These are phyloP conservation scores for Senecio squalidus DNA, from an alignment of 140 eudicot genomes.

Conservation along the genomic window DNA sequence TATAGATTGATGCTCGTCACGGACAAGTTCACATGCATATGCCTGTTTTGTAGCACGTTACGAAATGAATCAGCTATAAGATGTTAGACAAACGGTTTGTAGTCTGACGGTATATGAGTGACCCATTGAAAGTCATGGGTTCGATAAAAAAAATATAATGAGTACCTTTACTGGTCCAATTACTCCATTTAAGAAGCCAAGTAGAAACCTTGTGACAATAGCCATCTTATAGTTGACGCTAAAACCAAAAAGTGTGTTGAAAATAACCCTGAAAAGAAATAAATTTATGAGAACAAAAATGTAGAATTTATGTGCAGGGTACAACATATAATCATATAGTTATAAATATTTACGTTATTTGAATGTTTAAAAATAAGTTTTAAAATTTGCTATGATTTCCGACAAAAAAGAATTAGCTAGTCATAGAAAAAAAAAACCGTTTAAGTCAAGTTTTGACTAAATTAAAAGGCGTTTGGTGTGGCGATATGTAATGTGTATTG, in stretches of 20 bases:
- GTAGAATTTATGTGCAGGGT: too few species aligned
- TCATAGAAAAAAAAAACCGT: too few species aligned
- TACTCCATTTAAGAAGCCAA: constrained; percentile 72
- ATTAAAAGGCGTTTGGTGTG: too few species aligned
- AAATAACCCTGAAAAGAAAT: constrained; percentile 58
- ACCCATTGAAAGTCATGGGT: constrained; percentile 68
- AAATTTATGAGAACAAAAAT: not conserved
- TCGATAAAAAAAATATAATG: not conserved
- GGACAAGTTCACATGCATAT: constrained; percentile 67
- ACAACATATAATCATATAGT: too few species aligned
- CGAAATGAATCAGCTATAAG: not conserved
- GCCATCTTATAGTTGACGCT: constrained; percentile 88
- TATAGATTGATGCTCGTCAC: constrained; percentile 59
- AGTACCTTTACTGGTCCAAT: constrained; percentile 85
- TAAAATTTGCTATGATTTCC: too few species aligned
- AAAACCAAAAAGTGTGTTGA: constrained; percentile 88
- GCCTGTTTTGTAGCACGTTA: constrained; percentile 43
- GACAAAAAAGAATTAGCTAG: too few species aligned
- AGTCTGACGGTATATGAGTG: constrained; percentile 74
- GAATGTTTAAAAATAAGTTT: too few species aligned
- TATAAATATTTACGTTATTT: too few species aligned
- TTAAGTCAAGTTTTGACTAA: too few species aligned
- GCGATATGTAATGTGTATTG: too few species aligned
- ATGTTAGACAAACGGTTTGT: not conserved
- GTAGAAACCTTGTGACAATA: constrained; percentile 72